Percentiles rank a stretch among this genome's conserved stretches.
phyloP scores from a whole-genome alignment of 1,284 basidiomycete species.

The Sanghuangporus sanghuang region DNA sequence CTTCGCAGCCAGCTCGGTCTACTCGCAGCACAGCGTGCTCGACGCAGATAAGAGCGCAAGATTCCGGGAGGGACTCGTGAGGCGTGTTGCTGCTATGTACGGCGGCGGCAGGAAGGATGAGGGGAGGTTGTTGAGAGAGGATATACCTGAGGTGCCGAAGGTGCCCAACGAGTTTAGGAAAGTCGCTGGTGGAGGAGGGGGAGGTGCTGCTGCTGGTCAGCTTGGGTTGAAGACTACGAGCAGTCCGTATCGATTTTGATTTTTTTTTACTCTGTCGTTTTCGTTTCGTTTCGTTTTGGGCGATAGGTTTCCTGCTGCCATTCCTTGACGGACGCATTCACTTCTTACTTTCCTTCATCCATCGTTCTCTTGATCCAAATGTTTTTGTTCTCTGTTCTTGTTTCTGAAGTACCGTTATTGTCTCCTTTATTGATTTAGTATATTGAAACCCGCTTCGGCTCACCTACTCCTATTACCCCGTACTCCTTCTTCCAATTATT shows the following conservation, averaged over 20 bases:
- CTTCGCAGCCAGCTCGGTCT: slow-evolving; percentile 2
- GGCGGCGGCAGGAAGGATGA: not conserved
- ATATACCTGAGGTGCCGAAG: slow-evolving; percentile 14
- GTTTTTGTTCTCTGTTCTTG: too few species aligned
- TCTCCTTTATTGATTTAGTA: too few species aligned
- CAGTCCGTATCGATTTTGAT: slow-evolving; percentile 4
- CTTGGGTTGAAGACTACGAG: not conserved
- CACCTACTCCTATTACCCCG: too few species aligned
- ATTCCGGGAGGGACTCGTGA: slow-evolving; percentile 13
- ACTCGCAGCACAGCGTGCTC: slow-evolving; percentile 15
- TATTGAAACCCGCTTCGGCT: too few species aligned
- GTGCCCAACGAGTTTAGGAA: slow-evolving; percentile 8
- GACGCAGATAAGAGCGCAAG: slow-evolving; percentile 15
- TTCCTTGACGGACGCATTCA: too few species aligned
- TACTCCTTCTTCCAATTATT: too few species aligned
- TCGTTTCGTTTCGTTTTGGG: too few species aligned
- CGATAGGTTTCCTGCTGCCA: too few species aligned
- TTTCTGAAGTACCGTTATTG: too few species aligned
- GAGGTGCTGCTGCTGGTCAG: not conserved
- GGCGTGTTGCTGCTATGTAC: slow-evolving; percentile 12
- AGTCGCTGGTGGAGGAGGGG: not conserved
- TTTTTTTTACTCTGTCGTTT: not conserved
- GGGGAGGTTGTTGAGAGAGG: slow-evolving; percentile 2
- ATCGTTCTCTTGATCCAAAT: too few species aligned
- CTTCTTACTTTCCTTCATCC: too few species aligned